phyloP scores from a whole-genome alignment of 345 rosid species.

The Citrus unshiu region DNA sequence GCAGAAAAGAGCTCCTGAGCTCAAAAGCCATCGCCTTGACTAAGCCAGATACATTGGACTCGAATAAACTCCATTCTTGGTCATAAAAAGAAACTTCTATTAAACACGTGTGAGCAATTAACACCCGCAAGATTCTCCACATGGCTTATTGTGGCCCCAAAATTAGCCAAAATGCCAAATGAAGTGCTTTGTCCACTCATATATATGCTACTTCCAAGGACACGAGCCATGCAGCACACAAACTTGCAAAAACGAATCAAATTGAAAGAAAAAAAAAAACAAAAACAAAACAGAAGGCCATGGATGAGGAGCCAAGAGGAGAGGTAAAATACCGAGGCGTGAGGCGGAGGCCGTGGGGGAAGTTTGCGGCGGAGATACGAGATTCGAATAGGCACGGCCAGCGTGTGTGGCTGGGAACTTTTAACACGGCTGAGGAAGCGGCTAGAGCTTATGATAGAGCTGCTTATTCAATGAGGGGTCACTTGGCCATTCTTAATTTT shows the following conservation, averaged over 20 bases:
- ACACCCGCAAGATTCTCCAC: slow-evolving; percentile 17
- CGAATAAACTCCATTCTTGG: not conserved
- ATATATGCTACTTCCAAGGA: slow-evolving; percentile 12
- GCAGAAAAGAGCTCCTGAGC: not conserved
- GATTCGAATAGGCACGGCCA: slow-evolving; percentile 73
- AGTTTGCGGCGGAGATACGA: slow-evolving; percentile 87
- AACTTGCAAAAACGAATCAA: not conserved
- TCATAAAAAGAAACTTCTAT: slow-evolving; percentile 21
- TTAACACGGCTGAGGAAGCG: slow-evolving; percentile 84
- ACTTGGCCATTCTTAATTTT: slow-evolving; percentile 69
- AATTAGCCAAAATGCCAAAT: slow-evolving; percentile 16
- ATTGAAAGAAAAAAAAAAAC: not conserved
- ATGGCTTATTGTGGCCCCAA: slow-evolving; percentile 11
- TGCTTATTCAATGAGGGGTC: slow-evolving; percentile 84
- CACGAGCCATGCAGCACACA: slow-evolving; percentile 27
- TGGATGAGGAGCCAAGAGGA: slow-evolving; percentile 27
- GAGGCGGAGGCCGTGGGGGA: slow-evolving; percentile 88
- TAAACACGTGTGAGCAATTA: slow-evolving; percentile 9
- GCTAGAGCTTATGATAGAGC: slow-evolving; percentile 89
- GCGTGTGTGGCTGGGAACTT: slow-evolving; percentile 91
- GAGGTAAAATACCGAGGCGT: slow-evolving; percentile 68
- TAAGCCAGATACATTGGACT: slow-evolving; percentile 42
- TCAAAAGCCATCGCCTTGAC: slow-evolving; percentile 54
- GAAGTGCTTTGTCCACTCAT: not conserved
- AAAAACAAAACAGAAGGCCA: not conserved